Evolutionary conservation across 2,329 filamentous ascomycete genomes (phyloP).

Genomic region (Tolypocladium amazonense): DNA sequence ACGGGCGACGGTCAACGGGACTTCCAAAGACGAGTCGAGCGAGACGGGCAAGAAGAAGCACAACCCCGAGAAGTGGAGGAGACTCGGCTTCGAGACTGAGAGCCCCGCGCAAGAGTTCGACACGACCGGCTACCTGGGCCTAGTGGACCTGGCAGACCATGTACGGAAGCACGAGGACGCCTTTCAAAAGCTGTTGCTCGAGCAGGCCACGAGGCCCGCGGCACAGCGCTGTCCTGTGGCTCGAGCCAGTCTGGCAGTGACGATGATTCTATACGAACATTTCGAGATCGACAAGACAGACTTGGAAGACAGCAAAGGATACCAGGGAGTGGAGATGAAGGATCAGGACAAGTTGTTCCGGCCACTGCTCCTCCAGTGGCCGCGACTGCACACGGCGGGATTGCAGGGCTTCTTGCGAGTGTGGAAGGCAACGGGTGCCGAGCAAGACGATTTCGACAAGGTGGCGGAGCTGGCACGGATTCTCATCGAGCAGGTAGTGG

Average conservation of each 20-base stretch:
- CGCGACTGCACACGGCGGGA: constrained; percentile 73
- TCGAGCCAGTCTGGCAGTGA: constrained; percentile 75
- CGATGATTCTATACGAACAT: constrained; percentile 83
- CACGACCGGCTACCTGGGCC: constrained; percentile 75
- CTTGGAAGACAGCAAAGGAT: constrained; percentile 65
- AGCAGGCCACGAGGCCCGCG: constrained; percentile 67
- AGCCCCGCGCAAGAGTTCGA: constrained; percentile 80
- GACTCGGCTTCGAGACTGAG: constrained; percentile 85
- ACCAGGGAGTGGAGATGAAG: constrained; percentile 62
- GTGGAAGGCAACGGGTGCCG: constrained; percentile 84
- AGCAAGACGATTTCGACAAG: constrained; percentile 83
- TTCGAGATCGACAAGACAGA: constrained; percentile 87
- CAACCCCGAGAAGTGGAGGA: constrained; percentile 85
- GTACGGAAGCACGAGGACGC: constrained; percentile 84
- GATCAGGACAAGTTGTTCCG: constrained; percentile 81
- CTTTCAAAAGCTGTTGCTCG: constrained; percentile 84
- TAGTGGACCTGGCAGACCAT: constrained; percentile 96
- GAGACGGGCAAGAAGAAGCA: constrained; percentile 48
- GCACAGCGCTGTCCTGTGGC: constrained; percentile 78
- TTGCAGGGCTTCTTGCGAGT: constrained; percentile 81
- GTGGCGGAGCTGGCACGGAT: constrained; percentile 86
- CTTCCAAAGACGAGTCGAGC: constrained; percentile 23
- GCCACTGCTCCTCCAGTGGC: constrained; percentile 87
- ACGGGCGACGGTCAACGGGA: constrained; percentile 26
- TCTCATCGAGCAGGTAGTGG: constrained; percentile 79